Conservation (phyloP, 2,329 filamentous ascomycete species). For the Furcasterigmium sp. region DNA sequence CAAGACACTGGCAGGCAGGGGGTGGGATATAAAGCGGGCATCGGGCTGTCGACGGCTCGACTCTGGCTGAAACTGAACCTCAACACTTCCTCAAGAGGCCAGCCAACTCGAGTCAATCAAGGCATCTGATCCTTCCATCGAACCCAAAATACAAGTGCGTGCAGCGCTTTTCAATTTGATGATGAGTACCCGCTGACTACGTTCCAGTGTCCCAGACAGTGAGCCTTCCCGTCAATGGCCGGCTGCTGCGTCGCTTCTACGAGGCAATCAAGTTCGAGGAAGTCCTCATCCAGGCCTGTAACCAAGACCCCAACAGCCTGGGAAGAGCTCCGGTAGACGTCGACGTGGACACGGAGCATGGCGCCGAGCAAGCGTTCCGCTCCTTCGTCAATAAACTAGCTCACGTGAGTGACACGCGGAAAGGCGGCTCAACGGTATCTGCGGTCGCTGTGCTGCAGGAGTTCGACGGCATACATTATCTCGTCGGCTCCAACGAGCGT, state of each 20-base stretch:
- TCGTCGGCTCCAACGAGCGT: slow-evolving; percentile 22
- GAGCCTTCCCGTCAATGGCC: background rate
- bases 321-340: background rate
- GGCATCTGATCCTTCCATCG: background rate
- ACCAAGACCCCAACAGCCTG: background rate
- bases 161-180: background rate
- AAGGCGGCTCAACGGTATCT: slow-evolving; percentile 22
- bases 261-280: slow-evolving; percentile 20
- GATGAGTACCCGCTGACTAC: background rate
- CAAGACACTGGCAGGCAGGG: background rate
- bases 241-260: slow-evolving; percentile 17
- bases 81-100: background rate
- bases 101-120: background rate
- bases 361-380: slow-evolving; percentile 17
- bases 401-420: slow-evolving; percentile 21
- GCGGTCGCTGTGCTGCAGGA: slow-evolving; percentile 21
- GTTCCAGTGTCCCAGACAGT: background rate
- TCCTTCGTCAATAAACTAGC: slow-evolving; percentile 24
- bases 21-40: background rate
- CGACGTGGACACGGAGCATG: background rate
- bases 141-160: background rate
- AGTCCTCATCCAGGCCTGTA: slow-evolving; percentile 12
- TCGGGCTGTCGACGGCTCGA: background rate
- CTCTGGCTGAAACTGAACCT: background rate
- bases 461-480: slow-evolving; percentile 19